Evolutionary conservation across 2,329 filamentous ascomycete species (phyloP).

Genomic region (Hymenoscyphus scutula): DNA sequence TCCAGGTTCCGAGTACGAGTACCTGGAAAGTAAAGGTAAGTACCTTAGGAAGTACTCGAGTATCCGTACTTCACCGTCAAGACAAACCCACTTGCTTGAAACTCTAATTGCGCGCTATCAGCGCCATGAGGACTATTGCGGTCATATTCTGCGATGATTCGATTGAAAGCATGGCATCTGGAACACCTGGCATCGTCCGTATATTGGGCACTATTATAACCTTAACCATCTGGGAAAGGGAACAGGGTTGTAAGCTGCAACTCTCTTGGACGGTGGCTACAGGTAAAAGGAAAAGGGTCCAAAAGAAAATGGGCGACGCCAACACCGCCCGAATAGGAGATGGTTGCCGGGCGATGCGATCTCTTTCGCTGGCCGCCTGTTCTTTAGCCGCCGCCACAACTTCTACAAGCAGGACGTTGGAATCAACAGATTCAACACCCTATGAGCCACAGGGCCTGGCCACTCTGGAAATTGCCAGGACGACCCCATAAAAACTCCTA

Average conservation of each 20-base stretch:
- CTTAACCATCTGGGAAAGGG: not conserved
- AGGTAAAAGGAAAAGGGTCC: too few species aligned
- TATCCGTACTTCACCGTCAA: not conserved
- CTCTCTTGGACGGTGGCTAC: not conserved
- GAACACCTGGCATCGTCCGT: not conserved
- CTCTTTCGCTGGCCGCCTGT: not conserved
- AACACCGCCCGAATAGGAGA: not conserved
- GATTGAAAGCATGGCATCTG: not conserved
- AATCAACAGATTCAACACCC: not conserved
- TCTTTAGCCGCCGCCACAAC: not conserved
- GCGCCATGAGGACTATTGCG: not conserved
- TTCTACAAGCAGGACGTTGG: not conserved
- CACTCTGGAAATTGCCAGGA: not conserved
- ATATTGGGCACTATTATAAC: not conserved
- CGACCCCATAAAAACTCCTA: not conserved
- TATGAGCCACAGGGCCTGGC: not conserved
- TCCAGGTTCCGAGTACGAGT: too few species aligned
- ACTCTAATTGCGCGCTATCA: not conserved
- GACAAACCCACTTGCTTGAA: not conserved
- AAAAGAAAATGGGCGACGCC: conserved; percentile 3
- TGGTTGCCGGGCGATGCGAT: not conserved
- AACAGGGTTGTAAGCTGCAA: conserved; percentile 1
- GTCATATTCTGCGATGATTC: not conserved
- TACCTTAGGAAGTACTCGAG: too few species aligned
- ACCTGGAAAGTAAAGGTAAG: not conserved